Conservation (phyloP, 345 rosid species). For the Aquilaria malaccensis region DNA sequence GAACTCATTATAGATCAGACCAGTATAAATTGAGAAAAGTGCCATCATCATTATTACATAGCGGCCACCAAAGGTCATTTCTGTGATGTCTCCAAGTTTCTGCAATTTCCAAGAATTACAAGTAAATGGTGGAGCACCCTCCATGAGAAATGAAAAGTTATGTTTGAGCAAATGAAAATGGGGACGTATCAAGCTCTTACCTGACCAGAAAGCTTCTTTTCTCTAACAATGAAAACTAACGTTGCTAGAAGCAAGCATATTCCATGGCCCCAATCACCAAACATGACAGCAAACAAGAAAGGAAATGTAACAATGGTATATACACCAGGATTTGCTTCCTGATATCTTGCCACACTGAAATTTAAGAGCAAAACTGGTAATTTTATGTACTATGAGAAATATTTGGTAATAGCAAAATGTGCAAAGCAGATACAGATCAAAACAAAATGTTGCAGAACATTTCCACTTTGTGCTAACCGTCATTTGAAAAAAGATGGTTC, state of each 20-base stretch:
- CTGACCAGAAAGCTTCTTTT: conserved; percentile 93
- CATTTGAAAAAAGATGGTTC: too few relatives aligned
- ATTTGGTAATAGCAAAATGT: neutral
- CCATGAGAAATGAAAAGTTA: neutral
- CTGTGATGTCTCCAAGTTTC: conserved; percentile 96
- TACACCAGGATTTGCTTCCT: conserved; percentile 95
- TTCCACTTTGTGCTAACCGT: neutral
- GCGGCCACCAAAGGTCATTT: conserved; percentile 98
- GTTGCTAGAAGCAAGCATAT: conserved; percentile 85
- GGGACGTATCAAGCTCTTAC: conserved; percentile 24
- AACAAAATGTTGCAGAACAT: neutral
- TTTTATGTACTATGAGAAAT: neutral
- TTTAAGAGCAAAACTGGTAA: conserved; percentile 1
- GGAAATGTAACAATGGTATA: conserved; percentile 90
- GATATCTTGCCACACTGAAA: conserved; percentile 89
- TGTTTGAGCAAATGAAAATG: neutral
- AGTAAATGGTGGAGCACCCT: conserved; percentile 5
- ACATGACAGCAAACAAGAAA: conserved; percentile 97
- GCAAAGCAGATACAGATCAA: neutral
- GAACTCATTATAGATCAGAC: conserved; percentile 92
- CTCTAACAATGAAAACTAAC: conserved; percentile 52
- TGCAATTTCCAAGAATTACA: conserved; percentile 25
- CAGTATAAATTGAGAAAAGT: conserved; percentile 89
- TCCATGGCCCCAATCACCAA: conserved; percentile 99
- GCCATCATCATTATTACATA: conserved; percentile 94